phyloP scores from a whole-genome alignment of 441 rosid species.

The Omphalea diandra region DNA sequence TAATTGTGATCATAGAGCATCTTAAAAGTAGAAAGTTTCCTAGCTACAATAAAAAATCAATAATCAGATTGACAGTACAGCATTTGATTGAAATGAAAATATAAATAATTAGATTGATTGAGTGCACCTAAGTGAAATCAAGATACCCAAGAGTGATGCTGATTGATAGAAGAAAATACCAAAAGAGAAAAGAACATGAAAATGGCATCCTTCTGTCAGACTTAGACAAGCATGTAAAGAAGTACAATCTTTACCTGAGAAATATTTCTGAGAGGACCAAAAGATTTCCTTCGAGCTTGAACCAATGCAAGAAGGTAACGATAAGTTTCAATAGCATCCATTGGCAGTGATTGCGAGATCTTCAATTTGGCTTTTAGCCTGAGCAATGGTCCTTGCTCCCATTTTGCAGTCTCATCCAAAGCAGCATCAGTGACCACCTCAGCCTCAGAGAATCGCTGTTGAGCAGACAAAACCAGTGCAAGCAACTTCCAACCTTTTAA shows the following conservation, averaged over 20 bases:
- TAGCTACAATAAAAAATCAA: background rate
- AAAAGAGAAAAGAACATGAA: background rate
- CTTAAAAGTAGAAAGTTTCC: background rate
- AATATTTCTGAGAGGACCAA: constrained; percentile 54
- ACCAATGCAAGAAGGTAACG: constrained; percentile 87
- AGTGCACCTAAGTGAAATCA: background rate
- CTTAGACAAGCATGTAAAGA: constrained; percentile 16
- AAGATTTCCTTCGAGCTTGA: constrained; percentile 87
- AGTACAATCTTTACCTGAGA: constrained; percentile 50
- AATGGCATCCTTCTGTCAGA: background rate
- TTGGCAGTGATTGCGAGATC: constrained; percentile 60
- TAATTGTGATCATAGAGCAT: background rate
- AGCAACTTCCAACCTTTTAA: constrained; percentile 91
- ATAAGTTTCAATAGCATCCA: constrained; percentile 81
- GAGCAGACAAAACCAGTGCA: constrained; percentile 80
- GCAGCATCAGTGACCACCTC: constrained; percentile 89
- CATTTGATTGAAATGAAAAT: constrained; percentile 1
- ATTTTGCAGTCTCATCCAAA: constrained; percentile 84
- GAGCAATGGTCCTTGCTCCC: constrained; percentile 85
- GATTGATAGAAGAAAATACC: background rate
- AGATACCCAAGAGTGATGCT: background rate
- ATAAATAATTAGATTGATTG: background rate
- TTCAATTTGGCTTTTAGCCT: constrained; percentile 84
- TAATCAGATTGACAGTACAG: background rate
- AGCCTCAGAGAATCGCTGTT: constrained; percentile 81